Evolutionary conservation across 2,329 filamentous ascomycete species (phyloP), one percentile per base, ranked within the genome.

Genomic region (Penicillium sp.): DNA sequence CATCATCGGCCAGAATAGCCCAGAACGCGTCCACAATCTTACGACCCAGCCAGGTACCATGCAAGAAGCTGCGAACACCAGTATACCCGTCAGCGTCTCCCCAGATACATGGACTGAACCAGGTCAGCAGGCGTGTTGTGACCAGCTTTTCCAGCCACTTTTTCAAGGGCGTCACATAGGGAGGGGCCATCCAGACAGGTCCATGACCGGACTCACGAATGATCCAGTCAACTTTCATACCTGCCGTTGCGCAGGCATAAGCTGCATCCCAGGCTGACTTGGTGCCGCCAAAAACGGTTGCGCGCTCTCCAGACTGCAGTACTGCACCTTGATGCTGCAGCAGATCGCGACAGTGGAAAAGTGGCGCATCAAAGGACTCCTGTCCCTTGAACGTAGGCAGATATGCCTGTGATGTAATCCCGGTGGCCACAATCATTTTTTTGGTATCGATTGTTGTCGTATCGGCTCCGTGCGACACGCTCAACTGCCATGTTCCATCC

Each of bases 61-160:
- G 83, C 21, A 86, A 65, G 52, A 83, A 78, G 3, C 66, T 63
- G 7, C 81, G 75, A 2, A 80, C 63, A 11, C 63, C 66, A 10
- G 50, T 8, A 34, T 82, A 88, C 1, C 86, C 87, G 65, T 86
- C 86, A 2, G 80, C 82, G 2, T 79, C 77, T 5, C 86, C 87
- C 86, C 87, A 92, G 15, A 88, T 81, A 68, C 88, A 92, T 0
- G 90, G 89, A 50, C 84, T 87, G 72, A 92, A 85, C 85, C 87
- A 91, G 2, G 85, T 88, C 52, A 92, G 74, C 61, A 89, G 80
- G 0, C 89, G 84, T 0, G 84, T 87, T 33, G 83, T 82, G 4
- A 87, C 81, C 5, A 91, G 79, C 64, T 87, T 84, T 71, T 91
- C 88, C 0, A 90, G 75, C 81, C 84, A 85, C 57, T 81, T 81